Base-by-base conservation (phyloP, 371 early-diverging fungal species). In the Homolaphlyctis polyrhiza region DNA sequence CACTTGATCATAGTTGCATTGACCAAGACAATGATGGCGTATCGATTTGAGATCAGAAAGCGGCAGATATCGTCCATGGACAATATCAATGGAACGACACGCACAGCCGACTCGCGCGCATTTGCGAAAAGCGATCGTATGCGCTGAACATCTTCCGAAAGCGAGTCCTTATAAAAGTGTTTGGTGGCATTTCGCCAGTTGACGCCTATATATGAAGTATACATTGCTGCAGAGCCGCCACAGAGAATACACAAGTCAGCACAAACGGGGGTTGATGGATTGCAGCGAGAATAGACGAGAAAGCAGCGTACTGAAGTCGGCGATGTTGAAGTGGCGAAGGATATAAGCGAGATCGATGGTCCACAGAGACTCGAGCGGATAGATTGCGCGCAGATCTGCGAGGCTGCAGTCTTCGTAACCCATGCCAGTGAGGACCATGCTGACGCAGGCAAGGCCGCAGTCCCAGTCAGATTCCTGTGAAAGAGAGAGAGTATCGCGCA, bases 321-420 rank as follows among this genome's bases (percentile, higher is more conserved):
- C 70, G 13, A 77, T 78, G 33, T 84, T 76, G 65, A 79, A 87
- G 54, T 82, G 81, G 49, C 83, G 77, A 49, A 94, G 71, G 23
- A 92, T 69, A 66, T 86, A 89, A 1, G 88, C 92, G 54, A 94
- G 76, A 71, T 94, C 92, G 50, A 94, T 90, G 18, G 94, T 91
- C 94, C 94, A 94, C 0, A 91, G 77, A n/a, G 89, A 88, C 32
- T 85, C 78, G n/a, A 83, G 77, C 61, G 78, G 65, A 32, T 77
- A 51, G 33, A 54, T 33, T 54, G 33, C 43, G 18, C 57, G 33
- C 16, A 74, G 25, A 61, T 82, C 61, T 72, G 72, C 1, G 71
- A 71, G 57, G 70, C 70, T 0, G 29, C 48, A 48, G 33, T 34
- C 36, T 43, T 50, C 47, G 28, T 23, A 16, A 27, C 83, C 82